Percentiles rank a stretch among this genome's conserved stretches.
Evolutionary conservation across 2,329 filamentous ascomycete species (phyloP).

Genomic region (Fusarium buharicum): DNA sequence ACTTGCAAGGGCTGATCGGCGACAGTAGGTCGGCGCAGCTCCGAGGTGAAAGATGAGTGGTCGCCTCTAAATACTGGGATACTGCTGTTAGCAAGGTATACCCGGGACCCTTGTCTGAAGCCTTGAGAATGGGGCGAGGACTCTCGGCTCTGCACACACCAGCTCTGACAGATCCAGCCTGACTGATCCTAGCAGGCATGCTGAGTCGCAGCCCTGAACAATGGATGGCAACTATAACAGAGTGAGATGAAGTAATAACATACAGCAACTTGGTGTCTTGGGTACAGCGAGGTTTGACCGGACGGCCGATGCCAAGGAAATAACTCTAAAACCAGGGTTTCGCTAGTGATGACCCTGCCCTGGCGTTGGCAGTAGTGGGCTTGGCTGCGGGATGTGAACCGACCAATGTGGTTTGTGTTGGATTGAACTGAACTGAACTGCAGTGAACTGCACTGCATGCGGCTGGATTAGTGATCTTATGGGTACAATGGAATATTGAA

Average conservation of each 20-base stretch:
- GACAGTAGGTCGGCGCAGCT: conserved; percentile 31
- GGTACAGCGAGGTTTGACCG: conserved; percentile 16
- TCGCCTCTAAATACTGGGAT: conserved; percentile 24
- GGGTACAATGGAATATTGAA: conserved; percentile 10
- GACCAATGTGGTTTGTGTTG: conserved; percentile 14
- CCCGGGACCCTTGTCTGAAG: conserved; percentile 18
- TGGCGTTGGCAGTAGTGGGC: not conserved
- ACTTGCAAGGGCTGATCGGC: conserved; percentile 29
- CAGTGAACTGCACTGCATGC: conserved; percentile 30
- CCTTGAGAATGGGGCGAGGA: conserved; percentile 21
- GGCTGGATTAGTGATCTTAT: conserved; percentile 43
- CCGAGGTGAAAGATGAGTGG: conserved; percentile 35
- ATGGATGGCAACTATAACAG: conserved; percentile 34
- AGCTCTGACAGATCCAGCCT: conserved; percentile 33
- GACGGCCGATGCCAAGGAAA: conserved; percentile 39
- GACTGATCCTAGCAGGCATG: conserved; percentile 37
- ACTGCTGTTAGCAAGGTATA: conserved; percentile 32
- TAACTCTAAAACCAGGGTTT: conserved; percentile 29
- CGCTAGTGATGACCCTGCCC: conserved; percentile 31
- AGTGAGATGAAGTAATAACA: conserved; percentile 33
- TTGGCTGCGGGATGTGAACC: conserved; percentile 23
- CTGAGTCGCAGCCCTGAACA: conserved; percentile 38
- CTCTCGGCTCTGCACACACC: conserved; percentile 20
- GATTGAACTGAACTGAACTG: conserved; percentile 14
- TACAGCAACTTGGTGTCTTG: not conserved